Percentiles rank a stretch among this genome's conserved stretches.
Evolutionary conservation across 768 basidiomycete species (phyloP).

Genomic region (Rhodosporidiobolus odoratus): DNA sequence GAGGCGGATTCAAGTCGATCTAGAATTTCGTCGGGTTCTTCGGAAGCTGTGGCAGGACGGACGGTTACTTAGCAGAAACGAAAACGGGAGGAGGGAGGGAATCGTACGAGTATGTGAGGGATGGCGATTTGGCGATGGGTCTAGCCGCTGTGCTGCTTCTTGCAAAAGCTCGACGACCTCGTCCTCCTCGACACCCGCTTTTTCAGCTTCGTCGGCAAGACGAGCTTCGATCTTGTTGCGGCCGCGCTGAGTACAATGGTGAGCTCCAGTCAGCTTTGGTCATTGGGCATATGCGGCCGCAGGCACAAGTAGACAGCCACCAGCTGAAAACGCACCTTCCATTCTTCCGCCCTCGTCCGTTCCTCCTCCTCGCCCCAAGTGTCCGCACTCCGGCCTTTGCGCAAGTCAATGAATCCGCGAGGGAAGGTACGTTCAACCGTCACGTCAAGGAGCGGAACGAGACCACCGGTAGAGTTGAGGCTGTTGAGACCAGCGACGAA

Average conservation of each 20-base stretch:
- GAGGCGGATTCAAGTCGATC: conserved; percentile 18
- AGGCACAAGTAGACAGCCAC: neutral
- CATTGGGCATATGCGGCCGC: neutral
- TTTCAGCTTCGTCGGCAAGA: conserved; percentile 15
- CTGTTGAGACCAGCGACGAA: conserved; percentile 72
- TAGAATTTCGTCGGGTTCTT: conserved; percentile 36
- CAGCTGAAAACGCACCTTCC: conserved; percentile 17
- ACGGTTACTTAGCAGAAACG: neutral
- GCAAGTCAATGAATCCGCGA: conserved; percentile 73
- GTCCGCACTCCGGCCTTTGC: conserved; percentile 55
- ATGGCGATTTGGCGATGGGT: neutral
- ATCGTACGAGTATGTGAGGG: neutral
- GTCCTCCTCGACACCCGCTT: conserved; percentile 19
- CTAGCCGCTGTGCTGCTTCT: conserved; percentile 7
- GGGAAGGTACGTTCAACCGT: conserved; percentile 68
- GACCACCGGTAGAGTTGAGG: conserved; percentile 74
- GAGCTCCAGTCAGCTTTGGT: neutral
- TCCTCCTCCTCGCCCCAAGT: conserved; percentile 49
- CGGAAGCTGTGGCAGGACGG: neutral
- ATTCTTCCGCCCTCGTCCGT: conserved; percentile 9
- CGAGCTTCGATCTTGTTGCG: conserved; percentile 6
- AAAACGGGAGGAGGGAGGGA: neutral
- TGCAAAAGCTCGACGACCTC: conserved; percentile 26
- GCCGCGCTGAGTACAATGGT: neutral
- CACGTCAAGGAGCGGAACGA: conserved; percentile 67